Evolutionary conservation across 306 rosid species (phyloP).

Genomic region (Amphicarpaea edgeworthii): DNA sequence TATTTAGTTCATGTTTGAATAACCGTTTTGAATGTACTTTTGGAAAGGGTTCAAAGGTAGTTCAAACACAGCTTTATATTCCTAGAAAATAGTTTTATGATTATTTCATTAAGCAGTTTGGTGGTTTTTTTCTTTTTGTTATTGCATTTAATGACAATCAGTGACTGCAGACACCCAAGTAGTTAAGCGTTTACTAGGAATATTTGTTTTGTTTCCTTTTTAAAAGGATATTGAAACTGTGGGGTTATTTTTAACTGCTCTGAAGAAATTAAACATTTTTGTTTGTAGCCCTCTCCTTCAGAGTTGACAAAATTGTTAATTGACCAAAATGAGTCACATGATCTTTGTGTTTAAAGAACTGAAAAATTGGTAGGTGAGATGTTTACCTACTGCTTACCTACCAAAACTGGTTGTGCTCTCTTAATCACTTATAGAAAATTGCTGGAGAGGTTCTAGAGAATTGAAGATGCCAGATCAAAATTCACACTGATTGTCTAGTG

Average conservation of each 20-base stretch:
- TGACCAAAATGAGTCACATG: slow-evolving; percentile 26
- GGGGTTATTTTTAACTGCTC: background rate
- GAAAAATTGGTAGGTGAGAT: slow-evolving; percentile 12
- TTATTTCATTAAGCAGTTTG: slow-evolving; percentile 26
- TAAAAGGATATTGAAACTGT: background rate
- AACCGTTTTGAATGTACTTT: background rate
- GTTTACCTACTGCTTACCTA: slow-evolving; percentile 32
- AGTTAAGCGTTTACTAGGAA: background rate
- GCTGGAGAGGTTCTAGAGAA: slow-evolving; percentile 20
- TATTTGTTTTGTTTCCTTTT: background rate
- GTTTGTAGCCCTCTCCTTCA: slow-evolving; percentile 4
- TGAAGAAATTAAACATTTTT: slow-evolving; percentile 5
- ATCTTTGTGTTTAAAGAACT: slow-evolving; percentile 15
- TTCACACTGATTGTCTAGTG: background rate
- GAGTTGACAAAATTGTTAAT: slow-evolving; percentile 5
- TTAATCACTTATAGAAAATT: slow-evolving; percentile 13
- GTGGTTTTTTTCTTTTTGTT: background rate
- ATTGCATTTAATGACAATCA: slow-evolving; percentile 1
- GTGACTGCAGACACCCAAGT: background rate
- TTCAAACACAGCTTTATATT: background rate
- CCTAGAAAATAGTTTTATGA: slow-evolving; percentile 22
- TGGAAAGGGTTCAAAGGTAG: background rate
- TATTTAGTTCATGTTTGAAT: too few relatives aligned
- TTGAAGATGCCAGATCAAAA: background rate
- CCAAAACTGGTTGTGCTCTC: slow-evolving; percentile 25